Conservation (phyloP, 2,329 filamentous ascomycete genomes). For the Trichophaea hybrida region DNA sequence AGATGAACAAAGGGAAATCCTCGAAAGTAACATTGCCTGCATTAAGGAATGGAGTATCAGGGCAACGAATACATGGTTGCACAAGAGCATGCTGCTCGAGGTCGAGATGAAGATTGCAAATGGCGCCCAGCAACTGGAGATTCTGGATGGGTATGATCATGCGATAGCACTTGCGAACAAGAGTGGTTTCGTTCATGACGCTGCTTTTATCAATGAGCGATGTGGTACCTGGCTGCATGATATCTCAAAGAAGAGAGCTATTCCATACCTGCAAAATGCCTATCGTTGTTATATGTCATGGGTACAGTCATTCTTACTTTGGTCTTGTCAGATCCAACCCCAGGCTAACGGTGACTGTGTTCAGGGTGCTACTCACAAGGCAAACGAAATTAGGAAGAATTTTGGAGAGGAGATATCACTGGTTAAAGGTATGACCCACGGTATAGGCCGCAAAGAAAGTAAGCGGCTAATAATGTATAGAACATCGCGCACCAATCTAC, state of each 20-base stretch:
- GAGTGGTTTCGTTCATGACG: constrained; percentile 25
- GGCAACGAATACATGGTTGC: constrained; percentile 25
- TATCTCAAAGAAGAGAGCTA: constrained; percentile 23
- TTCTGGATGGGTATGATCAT: constrained; percentile 26
- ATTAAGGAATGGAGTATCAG: constrained; percentile 24
- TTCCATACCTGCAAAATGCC: constrained; percentile 25
- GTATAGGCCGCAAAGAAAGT: background rate
- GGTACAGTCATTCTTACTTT: background rate
- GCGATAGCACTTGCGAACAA: constrained; percentile 26
- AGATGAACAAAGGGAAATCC: constrained; percentile 21
- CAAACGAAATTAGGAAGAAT: constrained; percentile 22
- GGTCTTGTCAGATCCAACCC: too few relatives aligned
- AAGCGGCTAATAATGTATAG: background rate
- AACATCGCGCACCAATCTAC: background rate
- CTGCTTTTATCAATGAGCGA: constrained; percentile 26
- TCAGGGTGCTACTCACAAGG: constrained; percentile 24
- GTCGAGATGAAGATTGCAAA: constrained; percentile 22
- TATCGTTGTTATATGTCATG: constrained; percentile 25
- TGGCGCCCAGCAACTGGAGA: constrained; percentile 23
- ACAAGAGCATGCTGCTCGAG: constrained; percentile 26
- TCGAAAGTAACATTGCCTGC: constrained; percentile 23
- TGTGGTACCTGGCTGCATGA: constrained; percentile 25
- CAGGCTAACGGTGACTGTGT: too few relatives aligned
- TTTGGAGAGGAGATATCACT: constrained; percentile 24
- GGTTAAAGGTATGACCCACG: background rate